Percentiles rank a stretch among this genome's conserved stretches.
These are phyloP conservation scores for Marchantia paleacea DNA, from an alignment of 225 moss, liverwort and hornwort species.

Conservation along the genomic window DNA sequence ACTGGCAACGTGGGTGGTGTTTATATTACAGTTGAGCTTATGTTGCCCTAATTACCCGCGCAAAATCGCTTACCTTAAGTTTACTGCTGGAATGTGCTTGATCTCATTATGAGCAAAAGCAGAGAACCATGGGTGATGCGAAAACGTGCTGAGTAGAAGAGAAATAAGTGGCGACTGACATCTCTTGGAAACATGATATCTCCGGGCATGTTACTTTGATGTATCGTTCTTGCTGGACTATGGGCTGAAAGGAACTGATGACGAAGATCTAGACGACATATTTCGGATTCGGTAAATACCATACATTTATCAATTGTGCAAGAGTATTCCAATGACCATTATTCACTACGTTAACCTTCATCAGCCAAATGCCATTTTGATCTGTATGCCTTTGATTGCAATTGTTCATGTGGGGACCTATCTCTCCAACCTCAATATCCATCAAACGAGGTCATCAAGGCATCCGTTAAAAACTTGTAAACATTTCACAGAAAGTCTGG, in stretches of 20 bases:
- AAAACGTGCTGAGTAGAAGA: too few relatives aligned
- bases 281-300: background rate
- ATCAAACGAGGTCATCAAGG: too few relatives aligned
- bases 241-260: background rate
- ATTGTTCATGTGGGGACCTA: background rate
- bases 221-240: background rate
- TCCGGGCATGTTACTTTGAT: background rate
- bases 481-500: too few relatives aligned
- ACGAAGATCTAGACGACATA: background rate
- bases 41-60: too few relatives aligned
- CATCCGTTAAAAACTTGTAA: too few relatives aligned
- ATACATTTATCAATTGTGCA: background rate
- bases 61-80: too few relatives aligned
- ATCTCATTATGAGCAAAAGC: too few relatives aligned
- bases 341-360: background rate
- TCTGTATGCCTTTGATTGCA: background rate
- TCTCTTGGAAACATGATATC: background rate
- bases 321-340: background rate
- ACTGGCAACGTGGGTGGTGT: too few relatives aligned
- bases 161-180: background rate
- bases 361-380: background rate
- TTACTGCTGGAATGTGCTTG: too few relatives aligned
- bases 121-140: too few relatives aligned
- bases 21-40: too few relatives aligned
- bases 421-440: background rate